Percentiles rank a stretch among this genome's conserved stretches.
phyloP scores from a whole-genome alignment of 441 rosid genomes.

The Arabidopsis lyrata region DNA sequence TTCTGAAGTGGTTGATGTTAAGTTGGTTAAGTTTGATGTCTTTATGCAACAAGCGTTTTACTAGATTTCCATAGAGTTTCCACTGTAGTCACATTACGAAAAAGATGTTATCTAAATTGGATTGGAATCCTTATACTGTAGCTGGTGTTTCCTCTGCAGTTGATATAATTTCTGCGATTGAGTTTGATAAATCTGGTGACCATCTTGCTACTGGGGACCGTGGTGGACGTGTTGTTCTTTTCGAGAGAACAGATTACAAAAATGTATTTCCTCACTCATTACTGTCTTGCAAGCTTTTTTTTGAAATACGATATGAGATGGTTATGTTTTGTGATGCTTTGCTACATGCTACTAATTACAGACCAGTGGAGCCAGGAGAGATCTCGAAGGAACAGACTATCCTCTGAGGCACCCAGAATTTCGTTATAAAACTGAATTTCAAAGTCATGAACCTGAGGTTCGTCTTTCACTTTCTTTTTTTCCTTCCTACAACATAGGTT shows the following conservation, averaged over 20 bases:
- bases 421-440: slow-evolving; percentile 98
- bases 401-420: slow-evolving; percentile 83
- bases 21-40: neutral
- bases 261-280: slow-evolving; percentile 55
- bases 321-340: slow-evolving; percentile 31
- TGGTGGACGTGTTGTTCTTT: slow-evolving; percentile 96
- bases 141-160: slow-evolving; percentile 64
- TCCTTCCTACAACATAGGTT: slow-evolving; percentile 10
- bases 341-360: slow-evolving; percentile 39
- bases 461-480: slow-evolving; percentile 26
- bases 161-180: slow-evolving; percentile 95
- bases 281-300: slow-evolving; percentile 10
- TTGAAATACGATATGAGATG: slow-evolving; percentile 12
- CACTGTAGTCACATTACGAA: slow-evolving; percentile 11
- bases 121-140: slow-evolving; percentile 36
- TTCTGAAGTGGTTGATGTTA: slow-evolving; percentile 10
- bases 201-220: slow-evolving; percentile 98
- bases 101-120: slow-evolving; percentile 8
- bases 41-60: neutral
- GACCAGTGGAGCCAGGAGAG: slow-evolving; percentile 74
- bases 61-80: neutral
- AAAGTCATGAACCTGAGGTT: slow-evolving; percentile 99
- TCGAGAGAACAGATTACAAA: slow-evolving; percentile 83
- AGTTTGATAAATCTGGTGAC: slow-evolving; percentile 91
- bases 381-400: slow-evolving; percentile 75